Evolutionary conservation across 768 basidiomycete species (phyloP), one percentile per base, ranked within the genome.

Genomic region (Mycena filopes): DNA sequence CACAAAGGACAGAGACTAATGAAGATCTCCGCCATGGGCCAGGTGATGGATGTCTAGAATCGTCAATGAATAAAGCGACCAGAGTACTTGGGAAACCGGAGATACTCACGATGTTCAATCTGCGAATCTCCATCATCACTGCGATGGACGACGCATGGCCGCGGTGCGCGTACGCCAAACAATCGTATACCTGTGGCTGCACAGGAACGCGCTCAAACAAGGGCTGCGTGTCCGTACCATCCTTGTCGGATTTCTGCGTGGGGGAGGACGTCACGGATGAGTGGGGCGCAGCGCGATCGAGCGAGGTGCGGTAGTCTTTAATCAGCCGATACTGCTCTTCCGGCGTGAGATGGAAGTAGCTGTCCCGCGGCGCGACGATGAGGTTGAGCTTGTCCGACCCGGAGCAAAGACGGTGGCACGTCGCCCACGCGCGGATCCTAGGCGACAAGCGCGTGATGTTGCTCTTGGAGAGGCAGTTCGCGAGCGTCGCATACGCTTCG

Each of bases 11-110:
- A 91, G 43, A 90, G 75, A 33, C 83, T 83, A 42, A 83, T 79
- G 75, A 91, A 91, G 40, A 86, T 83, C 73, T 91, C 90, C 7
- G 86, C 82, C 87, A 91, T 91, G 4, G 90, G 87, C 89, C 89
- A 91, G 10, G 89, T 90, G 58, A 91, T 84, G 25, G 80, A 81
- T 28, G 88, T 84, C 90, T 91, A 54, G n/a, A n/a, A n/a, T 10
- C 57, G 69, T 36, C 33, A 51, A 60, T 41, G n/a, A 28, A 31
- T 33, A 5, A 25, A 40, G 49, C 33, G 59, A 36, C 54, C 62
- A 61, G 29, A 31, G 33, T 21, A 40, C 21, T 18, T 62, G 15
- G 20, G 21, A 40, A 40, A 36, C n/a, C 36, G 56, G 54, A 51
- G 40, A 23, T 29, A 79, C 88, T 77, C 71, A 91, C 90, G 65